Evolutionary conservation across 129 eudicot genomes (phyloP), one percentile per base, ranked within the genome.

Genomic region (Flaveria linearis): DNA sequence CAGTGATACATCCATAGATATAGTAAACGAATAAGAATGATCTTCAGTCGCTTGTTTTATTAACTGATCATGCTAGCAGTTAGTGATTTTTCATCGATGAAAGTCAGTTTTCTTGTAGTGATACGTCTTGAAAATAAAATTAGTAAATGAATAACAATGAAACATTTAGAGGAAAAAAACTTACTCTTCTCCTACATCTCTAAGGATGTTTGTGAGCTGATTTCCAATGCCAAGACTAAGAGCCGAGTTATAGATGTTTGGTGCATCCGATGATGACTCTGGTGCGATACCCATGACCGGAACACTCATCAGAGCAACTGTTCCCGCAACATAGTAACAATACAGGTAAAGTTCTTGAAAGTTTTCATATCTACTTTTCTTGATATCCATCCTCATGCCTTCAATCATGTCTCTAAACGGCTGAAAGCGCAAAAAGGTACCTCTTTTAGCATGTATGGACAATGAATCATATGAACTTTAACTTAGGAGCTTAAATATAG

Each of bases 171-270:
- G 14, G 15, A 12, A 8, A 26, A 49, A 52, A 53, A 74, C 98
- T 85, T 84, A 93, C 98, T 93, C 97, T 83, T 93, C 98, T 78
- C 97, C 97, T 20, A 93, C 98, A 82, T 93, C 98, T 81, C 98
- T 79, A 23, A 93, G 96, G 75, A 93, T 93, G 81, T 93, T 90
- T 4, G 98, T 93, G 14, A 93, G 97, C 63, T 93, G 98, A 85
- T 93, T 93, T 3, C 93, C 98, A 22, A 93, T 90, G 66, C 98
- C 98, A 77, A 93, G 81, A 82, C 75, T 79, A 22, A 93, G 75
- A 22, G 98, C 96, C 0, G 96, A 88, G 68, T 87, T 85, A 47
- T 93, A 93, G 17, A 90, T 72, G n/a, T 58, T 85, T 67, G 86
- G 87, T 62, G 92, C 75, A 2, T 89, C 77, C 1, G 82, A 51